phyloP scores from a whole-genome alignment of 345 rosid species.

The Erysimum cheiranthoides region DNA sequence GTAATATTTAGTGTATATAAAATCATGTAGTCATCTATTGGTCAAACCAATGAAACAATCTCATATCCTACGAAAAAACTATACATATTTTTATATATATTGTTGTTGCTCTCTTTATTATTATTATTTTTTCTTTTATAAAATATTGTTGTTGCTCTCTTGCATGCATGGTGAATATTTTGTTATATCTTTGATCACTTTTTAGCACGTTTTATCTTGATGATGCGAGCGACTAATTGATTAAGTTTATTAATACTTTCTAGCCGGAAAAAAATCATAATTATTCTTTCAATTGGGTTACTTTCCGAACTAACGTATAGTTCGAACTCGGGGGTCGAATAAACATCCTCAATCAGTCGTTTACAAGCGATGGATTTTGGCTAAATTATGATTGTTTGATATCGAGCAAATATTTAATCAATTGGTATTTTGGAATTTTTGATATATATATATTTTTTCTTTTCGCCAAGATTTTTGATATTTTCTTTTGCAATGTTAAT shows the following conservation, averaged over 20 bases:
- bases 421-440: not conserved
- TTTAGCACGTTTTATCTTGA: constrained; percentile 31
- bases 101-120: not conserved
- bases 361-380: not conserved
- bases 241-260: not conserved
- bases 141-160: not conserved
- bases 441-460: too few species aligned
- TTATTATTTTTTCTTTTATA: too few species aligned
- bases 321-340: constrained; percentile 15
- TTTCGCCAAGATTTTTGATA: not conserved
- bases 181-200: constrained; percentile 14
- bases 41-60: constrained; percentile 29
- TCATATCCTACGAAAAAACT: constrained; percentile 2
- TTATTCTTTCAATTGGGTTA: not conserved
- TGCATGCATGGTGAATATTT: constrained; percentile 33
- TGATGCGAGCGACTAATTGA: constrained; percentile 22
- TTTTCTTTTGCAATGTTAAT: constrained; percentile 1
- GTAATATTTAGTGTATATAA: not conserved
- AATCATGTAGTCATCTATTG: constrained; percentile 3
- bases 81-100: not conserved
- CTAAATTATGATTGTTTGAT: not conserved
- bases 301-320: constrained; percentile 6
- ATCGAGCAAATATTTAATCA: not conserved
- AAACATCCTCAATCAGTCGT: not conserved
- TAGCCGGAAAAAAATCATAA: not conserved